Conservation (phyloP, 805 yeast genomes). For the Candida verbasci region DNA sequence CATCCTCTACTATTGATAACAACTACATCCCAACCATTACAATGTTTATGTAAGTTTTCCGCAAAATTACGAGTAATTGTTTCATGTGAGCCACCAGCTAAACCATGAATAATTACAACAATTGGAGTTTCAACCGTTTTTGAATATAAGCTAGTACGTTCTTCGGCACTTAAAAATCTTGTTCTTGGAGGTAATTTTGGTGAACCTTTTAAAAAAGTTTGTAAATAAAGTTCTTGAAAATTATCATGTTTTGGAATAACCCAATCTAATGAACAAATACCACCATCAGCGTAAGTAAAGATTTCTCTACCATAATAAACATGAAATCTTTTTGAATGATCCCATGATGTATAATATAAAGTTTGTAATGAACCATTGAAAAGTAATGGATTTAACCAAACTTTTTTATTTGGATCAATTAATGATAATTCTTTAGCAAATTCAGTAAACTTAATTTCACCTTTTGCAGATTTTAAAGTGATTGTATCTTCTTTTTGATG, state of each 20-base stretch:
- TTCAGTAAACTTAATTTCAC: slow-evolving; percentile 12
- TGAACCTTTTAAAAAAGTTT: slow-evolving; percentile 31
- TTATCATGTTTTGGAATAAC: slow-evolving; percentile 40
- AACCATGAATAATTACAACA: slow-evolving; percentile 66
- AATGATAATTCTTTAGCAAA: slow-evolving; percentile 16
- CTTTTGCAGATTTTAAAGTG: slow-evolving; percentile 7
- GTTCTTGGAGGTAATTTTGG: slow-evolving; percentile 47
- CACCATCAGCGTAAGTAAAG: slow-evolving; percentile 57
- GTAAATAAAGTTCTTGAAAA: slow-evolving; percentile 19
- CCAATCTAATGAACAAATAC: slow-evolving; percentile 75
- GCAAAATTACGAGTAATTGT: slow-evolving; percentile 63
- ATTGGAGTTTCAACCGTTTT: slow-evolving; percentile 45
- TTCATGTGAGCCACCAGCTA: slow-evolving; percentile 85
- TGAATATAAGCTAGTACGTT: slow-evolving; percentile 26
- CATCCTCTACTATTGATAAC: slow-evolving; percentile 79
- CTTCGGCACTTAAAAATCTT: slow-evolving; percentile 46
- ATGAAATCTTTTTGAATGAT: slow-evolving; percentile 45
- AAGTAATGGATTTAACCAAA: slow-evolving; percentile 58
- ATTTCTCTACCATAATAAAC: slow-evolving; percentile 75
- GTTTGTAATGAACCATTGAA: slow-evolving; percentile 80
- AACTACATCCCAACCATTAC: slow-evolving; percentile 51
- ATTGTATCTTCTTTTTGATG: slow-evolving; percentile 20
- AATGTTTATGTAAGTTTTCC: slow-evolving; percentile 31
- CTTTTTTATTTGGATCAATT: slow-evolving; percentile 26
- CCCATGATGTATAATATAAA: slow-evolving; percentile 55